A percentile compares a stretch with the other conserved stretches of the same genome.
Evolutionary conservation across 257 asterid genomes (phyloP).

Genomic region (Solanum bulbocastanum): DNA sequence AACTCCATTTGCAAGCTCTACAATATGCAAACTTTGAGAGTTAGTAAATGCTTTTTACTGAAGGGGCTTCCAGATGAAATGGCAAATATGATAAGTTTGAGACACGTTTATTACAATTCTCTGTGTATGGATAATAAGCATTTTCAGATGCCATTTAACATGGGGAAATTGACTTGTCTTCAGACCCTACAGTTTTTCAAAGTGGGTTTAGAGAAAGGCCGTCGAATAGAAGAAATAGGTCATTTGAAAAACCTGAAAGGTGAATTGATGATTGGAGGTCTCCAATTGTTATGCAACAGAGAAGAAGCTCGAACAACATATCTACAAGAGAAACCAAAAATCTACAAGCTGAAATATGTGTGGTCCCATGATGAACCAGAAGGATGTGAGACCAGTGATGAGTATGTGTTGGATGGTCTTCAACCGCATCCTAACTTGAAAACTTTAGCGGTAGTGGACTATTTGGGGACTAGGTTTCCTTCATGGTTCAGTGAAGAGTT

Average conservation of each 20-base stretch:
- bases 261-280: not conserved
- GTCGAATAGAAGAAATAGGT: not conserved
- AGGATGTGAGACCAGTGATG: not conserved
- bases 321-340: not conserved
- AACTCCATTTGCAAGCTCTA: not conserved
- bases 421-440: constrained; percentile 10
- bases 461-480: constrained; percentile 1
- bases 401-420: constrained; percentile 12
- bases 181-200: not conserved
- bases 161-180: not conserved
- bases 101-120: not conserved
- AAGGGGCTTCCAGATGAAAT: not conserved
- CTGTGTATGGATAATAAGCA: too few species aligned
- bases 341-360: not conserved
- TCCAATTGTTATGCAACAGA: not conserved
- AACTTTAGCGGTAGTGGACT: not conserved
- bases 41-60: not conserved
- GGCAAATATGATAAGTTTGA: constrained; percentile 6
- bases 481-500: not conserved
- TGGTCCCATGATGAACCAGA: not conserved
- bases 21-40: constrained; percentile 4
- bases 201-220: not conserved
- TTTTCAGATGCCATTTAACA: not conserved
- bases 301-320: not conserved
- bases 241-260: not conserved